These are phyloP conservation scores for Candida pseudoviswanathii DNA, from an alignment of 1,139 yeast species.

Conservation along the genomic window DNA sequence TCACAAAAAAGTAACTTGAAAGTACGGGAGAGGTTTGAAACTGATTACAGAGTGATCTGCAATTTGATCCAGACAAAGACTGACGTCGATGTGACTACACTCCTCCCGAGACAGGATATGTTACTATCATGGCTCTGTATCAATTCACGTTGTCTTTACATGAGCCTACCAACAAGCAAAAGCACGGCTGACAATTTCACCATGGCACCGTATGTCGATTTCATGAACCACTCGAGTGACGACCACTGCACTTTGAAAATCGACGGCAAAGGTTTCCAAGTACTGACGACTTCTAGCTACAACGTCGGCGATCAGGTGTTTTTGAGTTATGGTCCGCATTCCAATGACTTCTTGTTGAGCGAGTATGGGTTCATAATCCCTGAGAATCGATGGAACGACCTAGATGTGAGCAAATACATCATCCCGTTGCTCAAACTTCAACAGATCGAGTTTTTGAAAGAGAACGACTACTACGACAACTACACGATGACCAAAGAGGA, in stretches of 20 bases:
- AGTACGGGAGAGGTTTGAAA: conserved; percentile 38
- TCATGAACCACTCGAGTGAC: conserved; percentile 70
- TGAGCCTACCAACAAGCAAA: conserved; percentile 60
- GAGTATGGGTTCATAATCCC: conserved; percentile 81
- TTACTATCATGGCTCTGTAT: conserved; percentile 84
- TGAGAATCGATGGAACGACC: conserved; percentile 65
- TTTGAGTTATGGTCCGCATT: conserved; percentile 86
- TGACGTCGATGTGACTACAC: conserved; percentile 7
- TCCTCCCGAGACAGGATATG: conserved; percentile 27
- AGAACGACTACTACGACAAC: conserved; percentile 65
- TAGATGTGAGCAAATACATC: conserved; percentile 59
- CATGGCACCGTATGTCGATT: conserved; percentile 89
- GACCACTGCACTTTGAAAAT: conserved; percentile 56
- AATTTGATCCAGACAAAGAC: conserved; percentile 22
- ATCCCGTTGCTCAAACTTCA: conserved; percentile 34
- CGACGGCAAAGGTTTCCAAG: conserved; percentile 53
- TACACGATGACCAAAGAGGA: conserved; percentile 60
- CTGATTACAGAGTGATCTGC: conserved; percentile 37
- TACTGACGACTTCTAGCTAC: conserved; percentile 41
- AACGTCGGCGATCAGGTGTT: conserved; percentile 57
- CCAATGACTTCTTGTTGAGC: conserved; percentile 74
- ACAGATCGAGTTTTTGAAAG: conserved; percentile 50
- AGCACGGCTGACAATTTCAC: conserved; percentile 69
- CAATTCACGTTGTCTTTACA: conserved; percentile 88
- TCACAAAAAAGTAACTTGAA: conserved; percentile 34